Conservation (phyloP, 139 green algal species). For the Diplosphaera chodatii region DNA sequence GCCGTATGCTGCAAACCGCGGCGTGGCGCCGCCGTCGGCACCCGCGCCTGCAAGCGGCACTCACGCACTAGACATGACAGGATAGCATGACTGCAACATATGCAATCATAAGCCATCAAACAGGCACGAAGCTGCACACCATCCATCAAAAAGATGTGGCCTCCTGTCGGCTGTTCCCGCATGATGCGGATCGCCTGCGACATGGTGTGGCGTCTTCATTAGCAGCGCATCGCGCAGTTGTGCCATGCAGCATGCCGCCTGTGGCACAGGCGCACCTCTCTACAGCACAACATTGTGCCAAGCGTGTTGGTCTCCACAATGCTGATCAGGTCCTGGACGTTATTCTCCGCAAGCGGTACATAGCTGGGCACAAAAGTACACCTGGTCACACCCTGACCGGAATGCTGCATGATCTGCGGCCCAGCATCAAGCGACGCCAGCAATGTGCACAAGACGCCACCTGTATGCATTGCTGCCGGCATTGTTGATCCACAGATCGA, state of each 20-base stretch:
- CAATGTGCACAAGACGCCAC: too few species aligned
- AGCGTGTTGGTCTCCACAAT: slow-evolving; percentile 91
- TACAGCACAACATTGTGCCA: slow-evolving; percentile 83
- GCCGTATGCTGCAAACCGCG: slow-evolving; percentile 89
- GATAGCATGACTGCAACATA: too few species aligned
- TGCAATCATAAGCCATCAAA: too few species aligned
- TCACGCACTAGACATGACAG: too few species aligned
- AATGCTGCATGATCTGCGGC: too few species aligned
- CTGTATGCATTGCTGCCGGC: slow-evolving; percentile 84
- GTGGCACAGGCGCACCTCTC: slow-evolving; percentile 74
- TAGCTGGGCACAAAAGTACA: slow-evolving; percentile 26
- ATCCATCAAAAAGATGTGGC: slow-evolving; percentile 95
- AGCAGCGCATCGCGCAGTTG: too few species aligned
- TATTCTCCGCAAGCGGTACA: slow-evolving; percentile 52
- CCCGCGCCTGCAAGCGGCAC: slow-evolving; percentile 38
- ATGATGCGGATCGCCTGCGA: slow-evolving; percentile 82
- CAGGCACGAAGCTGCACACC: too few species aligned
- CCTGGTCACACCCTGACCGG: too few species aligned
- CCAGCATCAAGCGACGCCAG: too few species aligned
- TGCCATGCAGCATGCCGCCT: too few species aligned
- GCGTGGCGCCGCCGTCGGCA: slow-evolving; percentile 67
- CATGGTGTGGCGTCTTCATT: neutral
- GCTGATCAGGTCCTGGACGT: slow-evolving; percentile 57
- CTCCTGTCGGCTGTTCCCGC: slow-evolving; percentile 61
- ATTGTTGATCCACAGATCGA: slow-evolving; percentile 74